Base-by-base conservation (phyloP, 2,329 filamentous ascomycete species). In the Alternaria ethzedia region DNA sequence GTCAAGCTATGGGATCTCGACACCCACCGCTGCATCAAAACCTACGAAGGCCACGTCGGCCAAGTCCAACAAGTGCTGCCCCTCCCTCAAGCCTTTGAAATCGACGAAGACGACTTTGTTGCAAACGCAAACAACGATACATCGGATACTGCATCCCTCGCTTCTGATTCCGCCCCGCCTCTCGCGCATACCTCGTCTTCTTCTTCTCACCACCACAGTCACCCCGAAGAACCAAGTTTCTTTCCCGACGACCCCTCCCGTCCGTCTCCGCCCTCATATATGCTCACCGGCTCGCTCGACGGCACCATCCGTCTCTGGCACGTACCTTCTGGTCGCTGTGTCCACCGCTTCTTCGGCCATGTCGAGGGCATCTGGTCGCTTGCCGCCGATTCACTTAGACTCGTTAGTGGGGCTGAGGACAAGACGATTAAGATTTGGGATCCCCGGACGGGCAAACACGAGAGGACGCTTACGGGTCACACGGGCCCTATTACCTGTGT, bases 371-470 rank as follows among this genome's bases (percentile, higher is more conserved):
- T 99, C 20, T 99, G 96, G 96, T 91, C 92, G 6, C 85, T 99
- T 3, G 93, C 92, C 0, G 95, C 92, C 4, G 95, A 98, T 80
- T 94, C 91, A 1, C 83, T 98, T 20, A 89, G 96, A 11, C 89
- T 97, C 15, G 93, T 98, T 13, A 93, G 91, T 17, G 95, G 94
- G 1, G 92, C 93, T 11, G 94, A 98, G 79, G 96, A 99, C 80
- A 90, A 93, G 45, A 96, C 95, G 89, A 92, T 97, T 73, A 98
- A 98, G 83, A 89, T 92, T 30, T 99, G 96, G 96, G 95, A 98
- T 81, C 92, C 95, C 15, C 85, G 94, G 61, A 94, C 92, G 2
- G 96, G 96, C 26, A 93, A 92, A 75, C 97, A 94, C 80, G 94
- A 98, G 79, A 86, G 94, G 52, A 98, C 94, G 4, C 95, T 97